Evolutionary conservation across 169 alveolate genomes (phyloP), one percentile per base, ranked within the genome.

Genomic region (Plasmodium yoelii): DNA sequence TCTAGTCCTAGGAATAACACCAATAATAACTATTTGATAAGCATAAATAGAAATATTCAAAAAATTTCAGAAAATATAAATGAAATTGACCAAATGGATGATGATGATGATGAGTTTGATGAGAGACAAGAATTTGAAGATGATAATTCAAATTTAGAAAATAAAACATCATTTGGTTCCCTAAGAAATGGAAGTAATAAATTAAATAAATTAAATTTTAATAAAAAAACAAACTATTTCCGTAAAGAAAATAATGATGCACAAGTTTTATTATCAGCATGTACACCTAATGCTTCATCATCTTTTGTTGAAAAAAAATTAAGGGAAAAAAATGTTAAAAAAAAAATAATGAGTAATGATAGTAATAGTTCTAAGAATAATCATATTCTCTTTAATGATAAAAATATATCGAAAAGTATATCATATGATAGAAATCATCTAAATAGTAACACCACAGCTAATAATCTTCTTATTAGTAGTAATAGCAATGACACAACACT

Each of bases 161-260:
- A 56, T 26, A 68, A 61, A 34, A 82, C 82, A 0, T 34, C 67
- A 24, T 55, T 82, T n/a, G 55, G 90, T 28, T n/a, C 82, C 22
- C 9, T 67, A 42, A 65, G 75, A 60, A 59, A 82, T 82, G 72
- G 46, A 15, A 49, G 56, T 60, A 82, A 56, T 70, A 67, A 82
- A 65, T 46, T 80, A 4, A 80, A 80, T 39, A 65, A 64, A 15
- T 12, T 67, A 22, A 82, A 22, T 28, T 56, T 82, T 10, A 82
- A 82, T 61, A 82, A 82, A 70, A 67, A 82, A 12, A 67, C 82
- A n/a, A 82, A 82, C 24, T 82, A 68, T 60, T 65, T 82, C 61
- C 19, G 90, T 28, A 82, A 82, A 28, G 90, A 82, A 44, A 67
- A 67, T 24, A 67, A 65, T 49, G 90, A 82, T 67, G 68, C 90